phyloP scores from a whole-genome alignment of 2,329 filamentous ascomycete species.

The Spiromastix sp. region DNA sequence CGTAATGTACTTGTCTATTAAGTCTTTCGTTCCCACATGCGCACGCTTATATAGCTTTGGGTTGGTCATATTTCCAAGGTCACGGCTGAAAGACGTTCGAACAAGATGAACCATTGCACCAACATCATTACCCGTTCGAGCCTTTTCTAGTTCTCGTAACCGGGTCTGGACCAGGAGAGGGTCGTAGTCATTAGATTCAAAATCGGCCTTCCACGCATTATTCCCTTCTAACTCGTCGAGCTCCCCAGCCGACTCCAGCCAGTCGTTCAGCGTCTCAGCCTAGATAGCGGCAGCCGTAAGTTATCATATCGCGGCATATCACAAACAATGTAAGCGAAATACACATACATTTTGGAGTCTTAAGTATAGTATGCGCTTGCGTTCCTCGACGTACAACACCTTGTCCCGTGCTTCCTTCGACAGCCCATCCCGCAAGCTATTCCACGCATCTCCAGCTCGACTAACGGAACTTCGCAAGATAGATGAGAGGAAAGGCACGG shows the following conservation, averaged over 20 bases:
- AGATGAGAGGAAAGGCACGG: slow-evolving; percentile 24
- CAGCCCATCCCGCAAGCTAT: slow-evolving; percentile 42
- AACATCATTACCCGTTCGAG: slow-evolving; percentile 60
- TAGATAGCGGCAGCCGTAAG: too few relatives aligned
- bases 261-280: slow-evolving; percentile 48
- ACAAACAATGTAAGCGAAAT: too few relatives aligned
- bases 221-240: slow-evolving; percentile 73
- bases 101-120: slow-evolving; percentile 69
- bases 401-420: slow-evolving; percentile 41
- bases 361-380: slow-evolving; percentile 52
- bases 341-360: slow-evolving; percentile 55
- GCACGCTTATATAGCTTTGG: slow-evolving; percentile 72
- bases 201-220: slow-evolving; percentile 66
- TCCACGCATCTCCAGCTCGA: slow-evolving; percentile 25
- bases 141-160: slow-evolving; percentile 64
- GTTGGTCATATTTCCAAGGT: slow-evolving; percentile 79
- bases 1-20: slow-evolving; percentile 81
- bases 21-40: slow-evolving; percentile 71
- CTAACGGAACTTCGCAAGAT: slow-evolving; percentile 15
- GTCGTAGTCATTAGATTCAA: slow-evolving; percentile 61
- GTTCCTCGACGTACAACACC: slow-evolving; percentile 42
- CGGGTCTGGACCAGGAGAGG: slow-evolving; percentile 56
- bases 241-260: slow-evolving; percentile 64
- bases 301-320: too few relatives aligned
- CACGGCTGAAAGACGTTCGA: slow-evolving; percentile 67